Base-by-base conservation (phyloP, 805 yeast species). In the Metschnikowia bowlesiae region DNA sequence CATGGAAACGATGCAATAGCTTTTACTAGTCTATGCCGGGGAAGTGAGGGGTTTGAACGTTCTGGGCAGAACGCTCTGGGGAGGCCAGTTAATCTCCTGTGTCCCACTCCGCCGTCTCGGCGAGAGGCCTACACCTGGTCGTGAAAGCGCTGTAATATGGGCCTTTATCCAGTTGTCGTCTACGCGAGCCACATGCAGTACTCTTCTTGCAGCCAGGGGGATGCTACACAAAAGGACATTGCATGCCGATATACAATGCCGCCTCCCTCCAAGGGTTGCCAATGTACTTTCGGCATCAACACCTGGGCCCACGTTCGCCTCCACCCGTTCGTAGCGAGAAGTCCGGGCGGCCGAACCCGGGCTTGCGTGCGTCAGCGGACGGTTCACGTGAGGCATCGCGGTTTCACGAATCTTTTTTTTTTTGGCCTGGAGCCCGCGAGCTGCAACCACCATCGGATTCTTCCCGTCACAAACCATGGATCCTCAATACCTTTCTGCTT, bases 401-500 rank as follows among this genome's bases (percentile, higher is more conserved):
- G 39, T 36, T 13, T 44, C 30, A 39, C 13, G 31, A 39, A 38
- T 34, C 47, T 38, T 41, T 47, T 41, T 46, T 50, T 48, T 48
- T 48, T 43, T 18, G 16, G 28, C 34, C 28, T 30, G 10, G 39
- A 13, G 11, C 29, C 18, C 45, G 18, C 46, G 14, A 26, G 44
- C 50, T 32, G 41, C 9, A 18, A 22, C 39, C 35, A 40, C 47
- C 49, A 31, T 40, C 44, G 36, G 40, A 46, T 30, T 39, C 44
- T 47, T 39, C 33, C 40, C 36, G 39, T 49, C 50, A 38, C 38
- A 37, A 49, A 57, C 48, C 38, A 86, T 86, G 92, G 92, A 86
- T 71, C 78, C 78, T 59, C 84, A 84, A 62, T 87, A 80, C 66
- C 73, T 86, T 58, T 66, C 82, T 55, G 79, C 83, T 43, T 78